A percentile compares a stretch with the other conserved stretches of the same genome.
Conservation (phyloP, 805 yeast species). For the Maudiozyma bulderi region DNA sequence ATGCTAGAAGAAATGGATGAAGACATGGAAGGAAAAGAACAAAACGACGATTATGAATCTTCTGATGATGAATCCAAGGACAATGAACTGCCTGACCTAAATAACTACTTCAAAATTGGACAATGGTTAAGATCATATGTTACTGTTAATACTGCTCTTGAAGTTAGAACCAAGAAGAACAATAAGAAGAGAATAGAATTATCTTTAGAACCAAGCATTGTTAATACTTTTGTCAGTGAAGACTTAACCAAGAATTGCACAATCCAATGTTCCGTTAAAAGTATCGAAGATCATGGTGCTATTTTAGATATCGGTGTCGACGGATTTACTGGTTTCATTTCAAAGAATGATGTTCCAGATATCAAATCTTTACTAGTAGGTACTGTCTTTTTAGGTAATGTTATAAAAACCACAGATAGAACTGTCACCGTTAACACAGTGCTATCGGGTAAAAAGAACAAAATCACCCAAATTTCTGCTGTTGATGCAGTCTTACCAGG, state of each 20-base stretch:
- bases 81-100: conserved; percentile 47
- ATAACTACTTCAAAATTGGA: conserved; percentile 52
- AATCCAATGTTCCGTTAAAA: conserved; percentile 66
- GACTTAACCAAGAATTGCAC: conserved; percentile 54
- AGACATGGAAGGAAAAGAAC: conserved; percentile 32
- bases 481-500: conserved; percentile 84
- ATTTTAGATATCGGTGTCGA: conserved; percentile 60
- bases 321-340: conserved; percentile 58
- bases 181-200: conserved; percentile 58
- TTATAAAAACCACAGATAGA: conserved; percentile 39
- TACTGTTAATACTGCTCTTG: conserved; percentile 41
- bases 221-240: conserved; percentile 56
- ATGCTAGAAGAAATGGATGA: conserved; percentile 50
- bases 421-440: conserved; percentile 45
- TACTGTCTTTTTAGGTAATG: conserved; percentile 55
- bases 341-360: conserved; percentile 53
- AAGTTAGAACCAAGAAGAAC: conserved; percentile 29
- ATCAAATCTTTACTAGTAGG: conserved; percentile 42
- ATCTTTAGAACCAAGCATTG: conserved; percentile 62
- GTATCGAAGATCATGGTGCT: conserved; percentile 89
- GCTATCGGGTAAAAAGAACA: conserved; percentile 36
- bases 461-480: conserved; percentile 51
- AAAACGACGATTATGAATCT: conserved; percentile 25
- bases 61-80: conserved; percentile 21
- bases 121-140: conserved; percentile 82